Base-by-base conservation (phyloP, 345 rosid genomes). In the Salix arbutifolia region DNA sequence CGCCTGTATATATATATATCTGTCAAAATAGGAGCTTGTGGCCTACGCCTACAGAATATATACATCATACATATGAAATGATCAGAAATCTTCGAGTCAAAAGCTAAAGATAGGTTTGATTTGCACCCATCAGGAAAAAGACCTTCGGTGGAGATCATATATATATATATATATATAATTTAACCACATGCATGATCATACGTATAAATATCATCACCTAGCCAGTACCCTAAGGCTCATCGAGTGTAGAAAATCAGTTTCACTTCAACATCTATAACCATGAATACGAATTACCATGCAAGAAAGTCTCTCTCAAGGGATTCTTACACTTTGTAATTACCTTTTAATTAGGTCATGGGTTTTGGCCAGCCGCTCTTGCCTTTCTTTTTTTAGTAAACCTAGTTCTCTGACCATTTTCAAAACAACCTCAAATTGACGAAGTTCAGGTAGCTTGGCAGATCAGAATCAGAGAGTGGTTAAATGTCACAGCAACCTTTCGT, bases 291-390 rank as follows among this genome's bases (percentile, higher is more conserved):
- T 3, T 16, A 30, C 33, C 33, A 52, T 1, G 33, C 42, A 68
- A 8, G 40, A 11, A 65, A 35, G 5, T 53, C 5, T 17, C 4
- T 58, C 18, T 79, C 65, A 64, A 60, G 75, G 35, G 81, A 82
- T 80, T 84, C 80, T 76, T 73, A 76, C 85, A 70, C 67, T 78
- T 84, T 86, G 89, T 78, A 83, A 73, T 82, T 81, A 76, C 85
- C 81, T 66, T 73, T 73, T 71, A 33, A 0, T 33, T 5, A 77
- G 74, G 76, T 69, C 68, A 10, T 44, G 65, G 56, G 66, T 3
- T 42, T 26, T 38, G 79, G 73, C 64, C 77, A 65, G 19, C 65
- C 76, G 40, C 73, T 64, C 35, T 61, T 30, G 37, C 33, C 33
- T 30, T 67, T 35, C 56, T 13, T 35, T 72, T 40, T 17, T 23